Conservation (phyloP, 1,284 basidiomycete species). For the Tremellales sp. region DNA sequence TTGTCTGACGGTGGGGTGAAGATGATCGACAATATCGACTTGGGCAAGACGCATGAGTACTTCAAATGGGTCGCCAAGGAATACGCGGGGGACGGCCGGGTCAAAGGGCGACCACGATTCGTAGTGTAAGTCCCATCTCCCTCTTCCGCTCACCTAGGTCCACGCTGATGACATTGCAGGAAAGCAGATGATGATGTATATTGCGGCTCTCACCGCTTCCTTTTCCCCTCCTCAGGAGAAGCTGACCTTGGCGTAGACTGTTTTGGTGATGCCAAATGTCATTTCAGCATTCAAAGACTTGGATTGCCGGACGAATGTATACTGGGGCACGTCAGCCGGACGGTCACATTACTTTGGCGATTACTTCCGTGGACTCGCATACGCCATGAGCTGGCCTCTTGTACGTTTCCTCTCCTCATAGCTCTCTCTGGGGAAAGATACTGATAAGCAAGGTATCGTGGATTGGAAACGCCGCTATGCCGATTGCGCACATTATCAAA, state of each 20-base stretch:
- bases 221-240: too few species aligned
- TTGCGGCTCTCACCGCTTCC: conserved; percentile 1
- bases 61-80: conserved; percentile 47
- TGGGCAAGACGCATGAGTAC: conserved; percentile 49
- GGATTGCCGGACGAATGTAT: conserved; percentile 48
- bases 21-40: conserved; percentile 49
- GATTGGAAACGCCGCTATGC: conserved; percentile 47
- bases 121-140: conserved; percentile 37
- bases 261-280: conserved; percentile 49
- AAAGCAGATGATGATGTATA: conserved; percentile 50
- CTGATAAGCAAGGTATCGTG: conserved; percentile 36
- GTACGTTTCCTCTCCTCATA: too few species aligned
- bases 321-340: conserved; percentile 49
- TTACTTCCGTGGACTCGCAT: conserved; percentile 50
- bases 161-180: conserved; percentile 15
- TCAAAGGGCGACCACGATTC: conserved; percentile 46
- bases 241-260: conserved; percentile 34
- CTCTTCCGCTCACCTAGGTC: not conserved
- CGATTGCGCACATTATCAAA: conserved; percentile 42
- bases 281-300: conserved; percentile 43
- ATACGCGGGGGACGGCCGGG: conserved; percentile 37
- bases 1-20: conserved; percentile 4
- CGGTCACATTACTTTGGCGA: conserved; percentile 41
- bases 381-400: conserved; percentile 50
- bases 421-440: too few species aligned